Evolutionary conservation across 1,284 basidiomycete species (phyloP).

Genomic region (Cerrena zonata): DNA sequence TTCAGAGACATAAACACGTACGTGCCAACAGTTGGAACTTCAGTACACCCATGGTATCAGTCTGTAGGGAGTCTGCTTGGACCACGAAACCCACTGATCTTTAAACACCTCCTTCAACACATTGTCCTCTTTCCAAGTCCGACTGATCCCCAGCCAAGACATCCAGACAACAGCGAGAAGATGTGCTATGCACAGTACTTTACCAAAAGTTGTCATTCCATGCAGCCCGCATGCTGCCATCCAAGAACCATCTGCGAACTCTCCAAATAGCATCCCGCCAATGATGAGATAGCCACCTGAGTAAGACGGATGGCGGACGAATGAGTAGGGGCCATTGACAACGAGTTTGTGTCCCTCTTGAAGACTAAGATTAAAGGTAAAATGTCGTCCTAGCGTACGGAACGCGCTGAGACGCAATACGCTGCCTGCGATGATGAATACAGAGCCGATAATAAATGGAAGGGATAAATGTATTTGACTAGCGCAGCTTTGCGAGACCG

Average conservation of each 20-base stretch:
- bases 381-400: slow-evolving; percentile 9
- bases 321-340: slow-evolving; percentile 11
- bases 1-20: not conserved
- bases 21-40: not conserved
- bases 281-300: not conserved
- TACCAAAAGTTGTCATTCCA: slow-evolving; percentile 1
- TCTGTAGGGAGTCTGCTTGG: slow-evolving; percentile 9
- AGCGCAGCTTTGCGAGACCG: not conserved
- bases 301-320: slow-evolving; percentile 13
- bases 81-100: slow-evolving; percentile 9
- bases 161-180: not conserved
- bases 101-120: slow-evolving; percentile 8
- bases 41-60: slow-evolving; percentile 10
- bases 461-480: not conserved
- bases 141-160: not conserved
- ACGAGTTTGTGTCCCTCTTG: slow-evolving; percentile 8
- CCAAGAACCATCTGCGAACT: slow-evolving; percentile 7
- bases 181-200: not conserved
- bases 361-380: slow-evolving; percentile 13
- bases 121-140: slow-evolving; percentile 6
- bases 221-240: slow-evolving; percentile 2
- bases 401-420: slow-evolving; percentile 7
- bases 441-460: not conserved
- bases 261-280: not conserved
- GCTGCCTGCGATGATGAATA: not conserved